Evolutionary conservation across 768 basidiomycete species (phyloP), one percentile per base, ranked within the genome.

Genomic region (Rhodotorula babjevae): DNA sequence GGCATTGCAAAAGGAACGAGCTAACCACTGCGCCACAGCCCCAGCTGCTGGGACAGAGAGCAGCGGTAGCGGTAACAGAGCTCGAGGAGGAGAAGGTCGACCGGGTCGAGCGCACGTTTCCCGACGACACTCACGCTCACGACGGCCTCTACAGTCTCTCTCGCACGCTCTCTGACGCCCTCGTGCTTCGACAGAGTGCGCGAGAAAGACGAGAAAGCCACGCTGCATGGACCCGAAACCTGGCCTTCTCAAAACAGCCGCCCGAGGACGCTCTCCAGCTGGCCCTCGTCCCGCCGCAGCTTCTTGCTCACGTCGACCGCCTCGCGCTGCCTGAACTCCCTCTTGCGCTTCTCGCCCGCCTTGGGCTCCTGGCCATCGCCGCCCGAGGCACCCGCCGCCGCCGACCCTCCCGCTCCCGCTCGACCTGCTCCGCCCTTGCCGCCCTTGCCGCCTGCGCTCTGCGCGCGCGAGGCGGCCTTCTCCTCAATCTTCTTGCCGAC

Each of bases 261-360:
- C 25, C 69, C 67, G 7, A 76, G 47, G 3, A 76, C 75, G 27
- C 57, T 58, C 10, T 76, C 71, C 10, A 76, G 49, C 60, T 68
- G 21, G 44, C 58, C n/a, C 50, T 42, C 63, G 3, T 27, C 44
- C 36, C 40, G 50, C 27, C 19, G 27, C 31, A 61, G n/a, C 42
- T 40, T 44, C 55, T 42, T 15, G 14, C 50, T 29, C 16, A 33
- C 33, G n/a, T 79, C 78, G 50, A 78, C 79, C 36, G 63, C 76
- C 60, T 78, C 72, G 21, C 74, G 47, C 72, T 76, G 72, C 50
- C 76, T 66, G 50, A 67, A 71, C 56, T 79, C 77, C 33, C 80
- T 76, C 66, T 84, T 84, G 79, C 85, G 86, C 77, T 87, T 85
- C 46, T 85, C 87, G n/a, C 90, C 87, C 79, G 91, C 61, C 11